Evolutionary conservation across 139 green algal species (phyloP), one percentile per base, ranked within the genome.

Genomic region (Chlorella sp.): DNA sequence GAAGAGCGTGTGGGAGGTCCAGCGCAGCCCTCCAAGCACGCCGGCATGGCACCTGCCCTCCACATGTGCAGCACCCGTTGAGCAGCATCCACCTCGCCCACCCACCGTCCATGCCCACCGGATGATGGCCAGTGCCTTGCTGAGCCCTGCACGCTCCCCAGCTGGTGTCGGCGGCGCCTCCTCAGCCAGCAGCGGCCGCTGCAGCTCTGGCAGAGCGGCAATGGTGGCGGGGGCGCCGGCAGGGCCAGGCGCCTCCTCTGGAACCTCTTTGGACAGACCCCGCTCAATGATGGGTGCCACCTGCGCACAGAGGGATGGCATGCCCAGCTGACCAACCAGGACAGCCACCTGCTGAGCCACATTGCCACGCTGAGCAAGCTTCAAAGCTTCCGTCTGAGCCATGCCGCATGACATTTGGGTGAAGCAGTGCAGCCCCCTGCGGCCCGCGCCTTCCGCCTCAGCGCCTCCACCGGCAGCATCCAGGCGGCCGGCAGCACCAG

Each of bases 391-490:
- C n/a, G n/a, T n/a, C n/a, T n/a, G n/a, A n/a, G n/a, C n/a, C n/a
- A 51, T 51, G 44, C 44, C 44, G 9, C 44, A 51, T 51, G 44
- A 51, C 9, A 9, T 9, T n/a, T n/a, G n/a, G n/a, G n/a, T n/a
- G n/a, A 51, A 51, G 7, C 44, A 51, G 9, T 51, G 6, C 44
- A 51, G 44, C 44, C 44, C 6, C 4, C 39, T 26, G 7, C 44
- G 0, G 12, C 25, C 56, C 39, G 44, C 75, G 65, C 78, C 78
- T 75, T 75, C 21, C 64, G 78, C 15, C 44, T 39, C 28, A 84
- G 78, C 13, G 78, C 63, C 41, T 84, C 51, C 39, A 84, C 39
- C 12, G 78, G 78, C 39, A 84, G 78, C 78, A 75, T 64, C 78
- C 63, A 75, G 39, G 78, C 78, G 0, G 78, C 64, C 0, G 78